A percentile compares a stretch with the other conserved stretches of the same genome.
Conservation (phyloP, 305 asterid genomes). For the Nicotiana rustica region DNA sequence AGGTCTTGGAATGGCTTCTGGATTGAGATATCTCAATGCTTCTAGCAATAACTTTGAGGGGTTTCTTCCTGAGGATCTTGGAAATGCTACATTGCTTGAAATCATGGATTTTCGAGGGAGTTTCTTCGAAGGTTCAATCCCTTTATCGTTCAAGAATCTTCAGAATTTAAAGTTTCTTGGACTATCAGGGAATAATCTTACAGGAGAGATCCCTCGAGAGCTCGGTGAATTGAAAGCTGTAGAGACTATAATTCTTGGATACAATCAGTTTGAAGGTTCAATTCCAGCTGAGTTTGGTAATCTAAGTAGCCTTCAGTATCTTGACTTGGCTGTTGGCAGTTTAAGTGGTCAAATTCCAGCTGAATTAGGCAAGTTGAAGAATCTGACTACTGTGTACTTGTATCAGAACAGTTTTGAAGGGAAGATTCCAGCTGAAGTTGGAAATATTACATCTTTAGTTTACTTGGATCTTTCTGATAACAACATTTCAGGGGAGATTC, state of each 20-base stretch:
- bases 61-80: constrained; percentile 62
- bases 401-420: constrained; percentile 67
- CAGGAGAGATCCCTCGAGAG: constrained; percentile 67
- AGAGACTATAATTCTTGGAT: constrained; percentile 69
- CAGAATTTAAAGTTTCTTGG: constrained; percentile 69
- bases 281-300: constrained; percentile 73
- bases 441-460: constrained; percentile 55
- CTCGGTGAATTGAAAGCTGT: constrained; percentile 61
- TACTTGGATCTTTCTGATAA: constrained; percentile 76
- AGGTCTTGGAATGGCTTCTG: constrained; percentile 59
- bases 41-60: constrained; percentile 84
- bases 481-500: constrained; percentile 61
- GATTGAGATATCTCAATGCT: constrained; percentile 57
- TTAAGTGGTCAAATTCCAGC: constrained; percentile 65
- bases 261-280: constrained; percentile 69
- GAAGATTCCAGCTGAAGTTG: constrained; percentile 65
- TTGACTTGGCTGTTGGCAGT: constrained; percentile 78
- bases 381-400: constrained; percentile 59
- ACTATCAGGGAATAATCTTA: constrained; percentile 78
- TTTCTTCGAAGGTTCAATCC: constrained; percentile 73
- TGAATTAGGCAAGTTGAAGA: constrained; percentile 63
- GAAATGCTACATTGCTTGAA: constrained; percentile 57
- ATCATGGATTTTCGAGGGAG: constrained; percentile 74
- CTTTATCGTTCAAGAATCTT: constrained; percentile 60
- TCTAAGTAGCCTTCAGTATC: constrained; percentile 61